Evolutionary conservation across 306 rosid species (phyloP), one percentile per base, ranked within the genome.

Genomic region (Cucurbita moschata): DNA sequence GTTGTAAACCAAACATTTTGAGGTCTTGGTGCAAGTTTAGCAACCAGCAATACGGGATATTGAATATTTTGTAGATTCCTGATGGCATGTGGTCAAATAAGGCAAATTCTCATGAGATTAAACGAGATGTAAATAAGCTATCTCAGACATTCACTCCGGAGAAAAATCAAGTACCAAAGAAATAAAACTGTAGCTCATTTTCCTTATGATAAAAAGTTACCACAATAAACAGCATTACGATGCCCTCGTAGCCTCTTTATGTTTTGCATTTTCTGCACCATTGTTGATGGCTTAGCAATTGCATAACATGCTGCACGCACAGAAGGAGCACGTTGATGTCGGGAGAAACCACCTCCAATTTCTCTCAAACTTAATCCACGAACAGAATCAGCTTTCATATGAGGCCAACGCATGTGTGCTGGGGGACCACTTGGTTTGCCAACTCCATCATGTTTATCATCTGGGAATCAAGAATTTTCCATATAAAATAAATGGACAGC

Each of bases 161-260:
- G 35, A 30, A 30, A 30, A 30, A 2, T 30, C 35, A 30, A 30
- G 35, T 30, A 30, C 4, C 35, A 30, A 30, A 30, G 35, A 30
- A 30, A 30, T 30, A 2, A 3, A 30, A 30, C 35, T 30, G 35
- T 30, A 30, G 35, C 35, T 30, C 35, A 30, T 30, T 30, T 30
- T 30, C 35, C 35, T 30, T 30, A 2, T 30, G 35, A 30, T 30
- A 30, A 30, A 3, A 30, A 30, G 86, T 75, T 87, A 95, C 99
- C 99, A 84, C 99, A 95, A 83, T 95, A 95, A 47, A 95, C 99
- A 78, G 99, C 91, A 81, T 91, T 95, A 12, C 99, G 89, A 82
- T 95, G 99, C 40, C 99, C 99, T 85, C 99, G 87, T 73, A 88
- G 63, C 87, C 85, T 91, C 86, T 85, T 95, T 78, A 84, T 87